phyloP scores from a whole-genome alignment of 257 asterid genomes.

The Jacaranda copaia region DNA sequence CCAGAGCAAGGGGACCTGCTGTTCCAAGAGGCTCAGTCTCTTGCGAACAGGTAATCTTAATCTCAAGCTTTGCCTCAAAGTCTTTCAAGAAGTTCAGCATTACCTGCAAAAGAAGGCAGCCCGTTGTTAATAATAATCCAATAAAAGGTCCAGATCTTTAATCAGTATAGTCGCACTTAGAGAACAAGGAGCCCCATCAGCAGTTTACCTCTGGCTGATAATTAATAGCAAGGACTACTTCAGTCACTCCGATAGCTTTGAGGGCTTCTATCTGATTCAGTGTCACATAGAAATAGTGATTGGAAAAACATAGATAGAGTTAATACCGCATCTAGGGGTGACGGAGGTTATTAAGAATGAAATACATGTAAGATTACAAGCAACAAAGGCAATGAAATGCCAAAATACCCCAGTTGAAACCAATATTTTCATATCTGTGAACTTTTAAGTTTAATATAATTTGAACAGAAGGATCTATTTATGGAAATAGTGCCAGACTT shows the following conservation, averaged over 20 bases:
- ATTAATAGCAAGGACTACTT: slow-evolving; percentile 94
- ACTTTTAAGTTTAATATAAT: background rate
- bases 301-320: slow-evolving; percentile 4
- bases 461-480: background rate
- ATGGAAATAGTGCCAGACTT: background rate
- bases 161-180: background rate
- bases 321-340: background rate
- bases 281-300: slow-evolving; percentile 18
- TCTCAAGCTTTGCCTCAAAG: slow-evolving; percentile 89
- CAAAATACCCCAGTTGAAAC: background rate
- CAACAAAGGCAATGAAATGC: background rate
- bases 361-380: background rate
- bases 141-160: slow-evolving; percentile 8
- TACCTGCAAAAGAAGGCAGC: slow-evolving; percentile 50
- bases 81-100: slow-evolving; percentile 97
- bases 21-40: slow-evolving; percentile 99
- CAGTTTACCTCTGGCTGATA: slow-evolving; percentile 91
- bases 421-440: background rate
- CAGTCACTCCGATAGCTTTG: slow-evolving; percentile 90
- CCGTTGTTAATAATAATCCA: slow-evolving; percentile 3
- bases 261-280: slow-evolving; percentile 84
- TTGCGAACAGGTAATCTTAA: slow-evolving; percentile 92
- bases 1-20: slow-evolving; percentile 99
- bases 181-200: slow-evolving; percentile 13
- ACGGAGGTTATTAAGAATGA: slow-evolving; percentile 6